Percentiles rank a stretch among this genome's conserved stretches.
Evolutionary conservation across 1,139 yeast species (phyloP).

Genomic region (Candida sp.): DNA sequence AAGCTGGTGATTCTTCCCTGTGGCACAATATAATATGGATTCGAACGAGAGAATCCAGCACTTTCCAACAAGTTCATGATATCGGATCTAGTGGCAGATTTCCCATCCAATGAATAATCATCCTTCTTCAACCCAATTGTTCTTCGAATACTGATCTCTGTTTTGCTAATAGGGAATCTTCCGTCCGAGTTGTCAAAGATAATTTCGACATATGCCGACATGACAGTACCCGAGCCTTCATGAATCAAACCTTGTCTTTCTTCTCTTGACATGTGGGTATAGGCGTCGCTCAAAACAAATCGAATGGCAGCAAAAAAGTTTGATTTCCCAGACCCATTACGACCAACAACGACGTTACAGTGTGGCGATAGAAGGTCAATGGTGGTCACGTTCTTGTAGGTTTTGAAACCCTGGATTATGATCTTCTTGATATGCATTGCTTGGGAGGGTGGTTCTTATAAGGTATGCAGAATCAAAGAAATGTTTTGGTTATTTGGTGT

Average conservation of each 20-base stretch:
- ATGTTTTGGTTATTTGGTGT: too few species aligned
- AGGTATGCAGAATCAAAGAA: not conserved
- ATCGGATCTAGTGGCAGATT: slow-evolving; percentile 80
- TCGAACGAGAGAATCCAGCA: slow-evolving; percentile 91
- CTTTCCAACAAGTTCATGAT: slow-evolving; percentile 84
- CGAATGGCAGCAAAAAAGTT: slow-evolving; percentile 96
- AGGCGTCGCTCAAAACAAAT: slow-evolving; percentile 91
- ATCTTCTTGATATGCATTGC: slow-evolving; percentile 51
- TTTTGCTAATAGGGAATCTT: slow-evolving; percentile 70
- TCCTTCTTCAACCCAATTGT: slow-evolving; percentile 94
- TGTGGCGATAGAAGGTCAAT: slow-evolving; percentile 80
- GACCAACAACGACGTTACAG: slow-evolving; percentile 90
- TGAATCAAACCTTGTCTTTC: slow-evolving; percentile 90
- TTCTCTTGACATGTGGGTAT: slow-evolving; percentile 85
- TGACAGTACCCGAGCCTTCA: slow-evolving; percentile 89
- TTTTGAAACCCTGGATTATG: slow-evolving; percentile 91
- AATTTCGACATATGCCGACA: slow-evolving; percentile 94
- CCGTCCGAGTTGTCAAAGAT: slow-evolving; percentile 83
- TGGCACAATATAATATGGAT: slow-evolving; percentile 96
- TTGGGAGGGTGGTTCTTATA: not conserved
- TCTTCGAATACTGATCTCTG: slow-evolving; percentile 77
- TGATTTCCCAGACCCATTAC: slow-evolving; percentile 97
- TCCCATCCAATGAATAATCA: slow-evolving; percentile 83
- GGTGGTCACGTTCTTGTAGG: slow-evolving; percentile 84
- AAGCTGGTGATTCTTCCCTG: slow-evolving; percentile 89